These are phyloP conservation scores for Calonectria henricotiae DNA, from an alignment of 2,329 filamentous ascomycete genomes.

Conservation along the genomic window DNA sequence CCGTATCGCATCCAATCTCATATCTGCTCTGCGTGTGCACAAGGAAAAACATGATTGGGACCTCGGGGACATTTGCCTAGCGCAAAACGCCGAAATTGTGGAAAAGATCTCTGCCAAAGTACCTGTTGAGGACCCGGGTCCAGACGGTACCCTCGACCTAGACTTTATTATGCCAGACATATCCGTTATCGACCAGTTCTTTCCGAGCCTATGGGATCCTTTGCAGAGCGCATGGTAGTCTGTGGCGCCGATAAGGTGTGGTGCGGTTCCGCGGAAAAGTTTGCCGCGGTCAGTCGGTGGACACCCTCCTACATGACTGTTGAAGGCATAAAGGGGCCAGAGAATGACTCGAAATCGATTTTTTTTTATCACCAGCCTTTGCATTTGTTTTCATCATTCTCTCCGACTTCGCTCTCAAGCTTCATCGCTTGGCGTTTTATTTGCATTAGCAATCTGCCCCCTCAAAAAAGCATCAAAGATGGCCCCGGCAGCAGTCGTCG, in stretches of 20 bases:
- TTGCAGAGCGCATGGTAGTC: conserved; percentile 56
- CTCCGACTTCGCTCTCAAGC: background rate
- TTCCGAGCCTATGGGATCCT: conserved; percentile 59
- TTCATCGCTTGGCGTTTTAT: background rate
- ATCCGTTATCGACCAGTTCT: conserved; percentile 57
- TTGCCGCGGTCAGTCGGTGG: conserved; percentile 24
- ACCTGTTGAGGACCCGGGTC: conserved; percentile 45
- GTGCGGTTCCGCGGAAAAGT: conserved; percentile 31
- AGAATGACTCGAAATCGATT: background rate
- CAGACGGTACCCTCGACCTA: conserved; percentile 43
- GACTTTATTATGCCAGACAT: conserved; percentile 55
- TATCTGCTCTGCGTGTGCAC: conserved; percentile 60
- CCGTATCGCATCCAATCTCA: conserved; percentile 62
- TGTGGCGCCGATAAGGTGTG: conserved; percentile 18
- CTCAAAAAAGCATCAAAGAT: conserved; percentile 36
- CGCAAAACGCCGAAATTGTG: conserved; percentile 65
- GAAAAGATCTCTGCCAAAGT: conserved; percentile 61
- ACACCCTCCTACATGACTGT: background rate
- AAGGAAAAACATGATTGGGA: conserved; percentile 64
- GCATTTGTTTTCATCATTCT: background rate
- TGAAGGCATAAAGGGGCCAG: conserved; percentile 21
- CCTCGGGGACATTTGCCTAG: conserved; percentile 67
- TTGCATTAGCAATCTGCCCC: background rate
- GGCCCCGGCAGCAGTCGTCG: conserved; percentile 47
- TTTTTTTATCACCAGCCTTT: background rate